Conservation (phyloP, 164 flowering plant species). For the Macadamia tetraphylla region DNA sequence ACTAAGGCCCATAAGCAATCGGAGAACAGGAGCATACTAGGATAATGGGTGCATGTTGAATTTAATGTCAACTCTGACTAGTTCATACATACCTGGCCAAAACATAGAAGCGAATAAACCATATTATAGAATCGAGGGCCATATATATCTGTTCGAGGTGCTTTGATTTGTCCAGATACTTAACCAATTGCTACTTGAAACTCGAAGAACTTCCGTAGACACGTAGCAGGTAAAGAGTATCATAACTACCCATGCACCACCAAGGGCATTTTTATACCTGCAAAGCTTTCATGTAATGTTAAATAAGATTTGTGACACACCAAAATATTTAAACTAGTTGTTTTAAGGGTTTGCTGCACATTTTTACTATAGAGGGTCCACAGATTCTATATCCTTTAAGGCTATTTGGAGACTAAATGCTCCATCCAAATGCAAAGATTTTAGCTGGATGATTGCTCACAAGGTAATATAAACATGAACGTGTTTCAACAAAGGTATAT, state of each 20-base stretch:
- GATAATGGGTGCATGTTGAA: no score
- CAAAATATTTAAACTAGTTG: background rate
- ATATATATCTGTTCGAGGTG: constrained; percentile 30
- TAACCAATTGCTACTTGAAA: constrained; percentile 94
- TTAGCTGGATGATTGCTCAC: no score
- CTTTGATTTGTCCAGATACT: constrained; percentile 89
- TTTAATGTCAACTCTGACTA: background rate
- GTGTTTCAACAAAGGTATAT: no score
- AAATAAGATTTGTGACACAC: background rate
- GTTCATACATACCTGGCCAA: constrained; percentile 60
- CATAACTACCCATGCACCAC: constrained; percentile 83
- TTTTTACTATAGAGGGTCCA: no score
- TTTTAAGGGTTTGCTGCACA: background rate
- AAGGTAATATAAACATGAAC: no score
- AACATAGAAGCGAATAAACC: constrained; percentile 68
- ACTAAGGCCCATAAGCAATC: no score
- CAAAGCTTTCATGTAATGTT: constrained; percentile 4
- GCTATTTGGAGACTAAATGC: no score
- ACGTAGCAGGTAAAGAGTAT: constrained; percentile 70
- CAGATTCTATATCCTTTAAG: no score
- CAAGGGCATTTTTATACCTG: constrained; percentile 92
- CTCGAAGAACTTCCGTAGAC: constrained; percentile 61
- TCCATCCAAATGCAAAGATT: no score
- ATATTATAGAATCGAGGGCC: constrained; percentile 65
- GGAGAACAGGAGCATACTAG: no score